A percentile compares a stretch with the other conserved stretches of the same genome.
Conservation (phyloP, 78 protist species). For the Chrysochromulina parva region DNA sequence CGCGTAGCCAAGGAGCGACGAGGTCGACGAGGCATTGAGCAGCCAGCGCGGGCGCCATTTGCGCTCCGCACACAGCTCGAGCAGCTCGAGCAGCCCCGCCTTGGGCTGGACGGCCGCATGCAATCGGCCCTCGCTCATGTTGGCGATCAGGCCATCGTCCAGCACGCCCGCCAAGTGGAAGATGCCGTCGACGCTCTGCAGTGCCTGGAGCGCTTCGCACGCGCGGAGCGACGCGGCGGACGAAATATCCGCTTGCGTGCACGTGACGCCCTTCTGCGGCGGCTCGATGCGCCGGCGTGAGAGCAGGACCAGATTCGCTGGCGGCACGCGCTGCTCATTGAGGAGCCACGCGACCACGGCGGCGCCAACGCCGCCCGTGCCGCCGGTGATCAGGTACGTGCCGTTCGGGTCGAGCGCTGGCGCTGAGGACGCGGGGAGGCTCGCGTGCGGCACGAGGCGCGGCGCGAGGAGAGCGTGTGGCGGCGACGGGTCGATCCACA, state of each 20-base stretch:
- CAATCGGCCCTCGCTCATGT: not conserved
- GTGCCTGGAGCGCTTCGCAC: not conserved
- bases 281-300: constrained; percentile 8
- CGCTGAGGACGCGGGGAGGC: not conserved
- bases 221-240: not conserved
- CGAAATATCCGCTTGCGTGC: not conserved
- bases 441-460: not conserved
- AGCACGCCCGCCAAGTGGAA: constrained; percentile 56
- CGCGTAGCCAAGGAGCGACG: constrained; percentile 33
- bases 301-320: not conserved
- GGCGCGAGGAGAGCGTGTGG: not conserved
- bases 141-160: constrained; percentile 3
- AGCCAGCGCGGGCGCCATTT: not conserved
- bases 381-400: constrained; percentile 30
- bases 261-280: not conserved
- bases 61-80: not conserved
- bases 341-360: constrained; percentile 1
- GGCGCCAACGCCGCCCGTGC: constrained; percentile 45
- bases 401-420: not conserved
- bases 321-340: not conserved
- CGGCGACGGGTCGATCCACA: not conserved
- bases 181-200: constrained; percentile 22
- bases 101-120: not conserved
- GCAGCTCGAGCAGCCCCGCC: constrained; percentile 4
- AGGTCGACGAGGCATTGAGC: constrained; percentile 9